A percentile compares a stretch with the other conserved stretches of the same genome.
These are phyloP conservation scores for Russula sp. DNA, from an alignment of 768 basidiomycete species.

Conservation along the genomic window DNA sequence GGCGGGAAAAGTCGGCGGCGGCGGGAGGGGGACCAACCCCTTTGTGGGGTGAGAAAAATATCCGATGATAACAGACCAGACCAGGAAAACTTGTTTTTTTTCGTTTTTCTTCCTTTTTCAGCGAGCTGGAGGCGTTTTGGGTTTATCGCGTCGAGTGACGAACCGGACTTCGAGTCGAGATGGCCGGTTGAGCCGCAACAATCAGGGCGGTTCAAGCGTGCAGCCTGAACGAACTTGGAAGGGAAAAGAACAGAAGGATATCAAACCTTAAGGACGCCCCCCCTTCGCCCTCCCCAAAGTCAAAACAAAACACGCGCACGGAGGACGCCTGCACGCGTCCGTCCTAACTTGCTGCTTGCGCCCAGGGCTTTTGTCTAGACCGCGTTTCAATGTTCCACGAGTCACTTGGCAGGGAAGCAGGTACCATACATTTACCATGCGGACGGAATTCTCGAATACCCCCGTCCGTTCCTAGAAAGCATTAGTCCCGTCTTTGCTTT, in stretches of 20 bases:
- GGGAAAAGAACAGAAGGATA: background rate
- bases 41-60: background rate
- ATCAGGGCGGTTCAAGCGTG: too few species aligned
- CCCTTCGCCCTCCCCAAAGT: background rate
- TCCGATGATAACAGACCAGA: too few species aligned
- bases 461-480: constrained; percentile 6
- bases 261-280: constrained; percentile 17
- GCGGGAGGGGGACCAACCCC: background rate
- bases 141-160: too few species aligned
- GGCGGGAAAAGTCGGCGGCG: background rate
- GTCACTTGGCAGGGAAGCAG: constrained; percentile 13
- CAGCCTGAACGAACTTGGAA: too few species aligned
- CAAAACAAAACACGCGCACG: background rate
- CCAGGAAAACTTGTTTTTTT: too few species aligned
- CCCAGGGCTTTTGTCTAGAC: constrained; percentile 10
- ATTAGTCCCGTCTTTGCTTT: background rate
- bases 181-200: too few species aligned
- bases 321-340: background rate
- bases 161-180: too few species aligned
- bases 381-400: constrained; percentile 2
- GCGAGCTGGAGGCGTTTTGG: too few species aligned
- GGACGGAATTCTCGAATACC: constrained; percentile 4
- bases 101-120: too few species aligned
- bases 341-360: background rate
- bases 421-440: constrained; percentile 17